Evolutionary conservation across 1,284 basidiomycete genomes (phyloP).

Genomic region (Cyathus olla): DNA sequence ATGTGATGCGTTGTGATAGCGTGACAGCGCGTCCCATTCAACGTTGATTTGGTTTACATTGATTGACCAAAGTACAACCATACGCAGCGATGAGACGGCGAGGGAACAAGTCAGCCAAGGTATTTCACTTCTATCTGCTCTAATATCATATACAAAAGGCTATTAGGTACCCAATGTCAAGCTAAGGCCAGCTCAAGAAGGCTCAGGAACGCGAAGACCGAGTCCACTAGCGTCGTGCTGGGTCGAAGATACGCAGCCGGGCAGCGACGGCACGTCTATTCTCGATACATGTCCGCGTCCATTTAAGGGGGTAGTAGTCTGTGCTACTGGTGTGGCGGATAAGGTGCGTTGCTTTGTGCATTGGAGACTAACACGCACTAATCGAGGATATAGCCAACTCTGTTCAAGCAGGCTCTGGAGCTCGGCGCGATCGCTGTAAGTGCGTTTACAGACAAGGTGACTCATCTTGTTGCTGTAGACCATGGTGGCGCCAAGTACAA

Average conservation of each 20-base stretch:
- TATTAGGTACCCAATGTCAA: conserved; percentile 81
- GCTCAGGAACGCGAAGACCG: conserved; percentile 38
- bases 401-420: conserved; percentile 81
- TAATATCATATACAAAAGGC: conserved; percentile 8
- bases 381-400: conserved; percentile 54
- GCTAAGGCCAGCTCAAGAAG: conserved; percentile 69
- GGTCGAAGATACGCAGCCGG: conserved; percentile 53
- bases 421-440: conserved; percentile 76
- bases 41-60: too few relatives aligned
- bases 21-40: too few relatives aligned
- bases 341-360: conserved; percentile 57
- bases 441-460: conserved; percentile 84
- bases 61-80: not conserved
- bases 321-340: conserved; percentile 79
- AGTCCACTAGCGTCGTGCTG: conserved; percentile 39
- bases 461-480: conserved; percentile 78
- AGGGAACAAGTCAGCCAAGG: conserved; percentile 40
- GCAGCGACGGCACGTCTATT: conserved; percentile 51
- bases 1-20: too few relatives aligned
- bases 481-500: conserved; percentile 85
- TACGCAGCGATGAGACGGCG: conserved; percentile 30
- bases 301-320: conserved; percentile 71
- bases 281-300: conserved; percentile 73
- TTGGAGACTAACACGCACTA: conserved; percentile 3
- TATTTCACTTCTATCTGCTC: conserved; percentile 17